A percentile compares a stretch with the other conserved stretches of the same genome.
These are phyloP conservation scores for Suillus brevipes DNA, from an alignment of 768 basidiomycete species.

Conservation along the genomic window DNA sequence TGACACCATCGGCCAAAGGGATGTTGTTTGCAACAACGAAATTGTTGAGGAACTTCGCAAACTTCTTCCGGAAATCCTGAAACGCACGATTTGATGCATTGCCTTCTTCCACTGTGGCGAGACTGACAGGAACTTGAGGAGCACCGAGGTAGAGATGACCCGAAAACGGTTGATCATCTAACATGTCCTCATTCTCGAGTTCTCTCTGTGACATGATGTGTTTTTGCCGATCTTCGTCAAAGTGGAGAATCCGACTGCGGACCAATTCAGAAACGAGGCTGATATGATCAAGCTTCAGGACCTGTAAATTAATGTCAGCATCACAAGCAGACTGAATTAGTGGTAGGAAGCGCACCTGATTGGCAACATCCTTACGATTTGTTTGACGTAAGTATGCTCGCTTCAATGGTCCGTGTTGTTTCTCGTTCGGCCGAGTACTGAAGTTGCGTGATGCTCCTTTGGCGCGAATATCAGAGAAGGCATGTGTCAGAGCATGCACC, in stretches of 20 bases:
- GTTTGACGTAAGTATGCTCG: slow-evolving; percentile 25
- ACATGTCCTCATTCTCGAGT: not conserved
- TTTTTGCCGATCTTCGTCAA: not conserved
- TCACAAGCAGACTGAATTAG: not conserved
- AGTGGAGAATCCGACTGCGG: not conserved
- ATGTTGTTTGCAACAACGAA: not conserved
- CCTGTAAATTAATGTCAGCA: not conserved
- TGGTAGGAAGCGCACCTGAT: slow-evolving; percentile 24
- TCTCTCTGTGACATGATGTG: not conserved
- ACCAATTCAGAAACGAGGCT: not conserved
- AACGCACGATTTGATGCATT: not conserved
- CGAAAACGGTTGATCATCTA: not conserved
- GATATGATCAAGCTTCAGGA: slow-evolving; percentile 4
- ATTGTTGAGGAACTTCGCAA: not conserved
- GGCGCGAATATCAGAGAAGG: not conserved
- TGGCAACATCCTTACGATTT: slow-evolving; percentile 34
- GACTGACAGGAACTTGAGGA: not conserved
- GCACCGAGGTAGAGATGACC: not conserved
- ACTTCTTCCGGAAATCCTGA: slow-evolving; percentile 4
- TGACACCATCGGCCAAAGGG: not conserved
- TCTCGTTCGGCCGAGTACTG: slow-evolving; percentile 33
- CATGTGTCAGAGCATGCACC: slow-evolving; percentile 5
- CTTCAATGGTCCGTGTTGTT: slow-evolving; percentile 28
- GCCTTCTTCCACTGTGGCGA: not conserved
- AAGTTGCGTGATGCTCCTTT: slow-evolving; percentile 20